phyloP scores from a whole-genome alignment of 257 asterid species.

The Solanum lycopersicoides region DNA sequence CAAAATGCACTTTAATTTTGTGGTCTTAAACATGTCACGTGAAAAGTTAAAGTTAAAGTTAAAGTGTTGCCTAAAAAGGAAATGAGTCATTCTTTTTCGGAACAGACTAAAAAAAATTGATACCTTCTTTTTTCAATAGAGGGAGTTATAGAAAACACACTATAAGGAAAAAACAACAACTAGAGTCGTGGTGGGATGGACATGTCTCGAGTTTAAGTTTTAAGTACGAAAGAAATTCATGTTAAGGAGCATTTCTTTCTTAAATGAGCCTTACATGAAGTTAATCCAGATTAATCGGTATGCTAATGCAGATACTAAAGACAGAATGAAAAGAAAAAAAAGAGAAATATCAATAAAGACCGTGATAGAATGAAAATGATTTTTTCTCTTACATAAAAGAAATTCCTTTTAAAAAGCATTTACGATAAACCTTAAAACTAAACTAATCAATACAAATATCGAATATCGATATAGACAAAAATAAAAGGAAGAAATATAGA shows the following conservation, averaged over 20 bases:
- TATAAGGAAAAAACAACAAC: background rate
- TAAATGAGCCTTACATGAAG: background rate
- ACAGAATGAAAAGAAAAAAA: no score
- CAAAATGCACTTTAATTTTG: no score
- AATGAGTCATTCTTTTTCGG: no score
- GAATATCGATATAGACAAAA: accelerated
- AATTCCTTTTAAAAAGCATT: background rate
- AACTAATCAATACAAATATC: background rate
- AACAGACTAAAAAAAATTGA: no score
- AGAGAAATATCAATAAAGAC: background rate
- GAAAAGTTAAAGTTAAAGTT: no score
- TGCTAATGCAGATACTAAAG: background rate
- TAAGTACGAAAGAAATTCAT: background rate
- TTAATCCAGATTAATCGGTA: accelerated
- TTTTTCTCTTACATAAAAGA: background rate
- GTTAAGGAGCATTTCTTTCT: background rate
- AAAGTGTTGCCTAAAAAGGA: no score
- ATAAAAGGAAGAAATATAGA: background rate
- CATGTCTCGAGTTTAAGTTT: background rate
- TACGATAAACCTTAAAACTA: background rate
- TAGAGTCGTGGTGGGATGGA: background rate
- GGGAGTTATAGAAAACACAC: background rate
- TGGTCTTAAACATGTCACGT: no score
- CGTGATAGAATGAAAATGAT: background rate
- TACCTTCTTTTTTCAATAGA: no score